Evolutionary conservation across 257 asterid genomes (phyloP).

Genomic region (Solanum ahanhuiri): DNA sequence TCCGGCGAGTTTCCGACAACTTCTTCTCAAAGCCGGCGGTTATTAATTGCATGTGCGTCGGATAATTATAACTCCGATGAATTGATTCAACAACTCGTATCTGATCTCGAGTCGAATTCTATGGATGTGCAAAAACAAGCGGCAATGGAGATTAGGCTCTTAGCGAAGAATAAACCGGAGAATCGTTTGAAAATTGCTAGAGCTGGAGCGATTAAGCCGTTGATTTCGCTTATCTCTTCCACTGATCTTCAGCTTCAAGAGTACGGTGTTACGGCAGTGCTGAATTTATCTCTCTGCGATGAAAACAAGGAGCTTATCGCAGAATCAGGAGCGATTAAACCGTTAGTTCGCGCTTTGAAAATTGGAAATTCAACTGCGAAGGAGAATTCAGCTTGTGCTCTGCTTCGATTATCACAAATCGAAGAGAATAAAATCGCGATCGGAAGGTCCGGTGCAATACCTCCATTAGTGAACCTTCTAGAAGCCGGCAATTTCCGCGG

Average conservation of each 20-base stretch:
- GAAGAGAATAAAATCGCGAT: constrained; percentile 59
- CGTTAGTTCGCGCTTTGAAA: constrained; percentile 50
- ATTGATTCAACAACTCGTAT: constrained; percentile 53
- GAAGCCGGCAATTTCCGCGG: constrained; percentile 67
- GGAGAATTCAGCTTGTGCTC: constrained; percentile 92
- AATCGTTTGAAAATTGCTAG: constrained; percentile 69
- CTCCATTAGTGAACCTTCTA: constrained; percentile 54
- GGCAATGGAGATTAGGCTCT: constrained; percentile 71
- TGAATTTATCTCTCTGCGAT: constrained; percentile 80
- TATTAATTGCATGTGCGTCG: constrained; percentile 53
- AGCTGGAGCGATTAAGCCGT: constrained; percentile 77
- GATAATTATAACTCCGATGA: constrained; percentile 66
- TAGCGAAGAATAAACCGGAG: constrained; percentile 75
- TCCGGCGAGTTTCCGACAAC: constrained; percentile 85
- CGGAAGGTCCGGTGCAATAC: constrained; percentile 77
- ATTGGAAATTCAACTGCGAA: constrained; percentile 53
- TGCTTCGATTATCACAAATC: constrained; percentile 57
- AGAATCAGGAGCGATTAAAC: constrained; percentile 72
- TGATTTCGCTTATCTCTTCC: constrained; percentile 47
- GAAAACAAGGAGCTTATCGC: constrained; percentile 71
- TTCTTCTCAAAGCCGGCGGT: constrained; percentile 63
- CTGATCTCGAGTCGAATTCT: constrained; percentile 42
- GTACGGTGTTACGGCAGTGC: constrained; percentile 77
- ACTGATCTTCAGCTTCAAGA: constrained; percentile 72
- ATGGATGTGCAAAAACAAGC: constrained; percentile 66